Evolutionary conservation across 768 basidiomycete genomes (phyloP).

Genomic region (Pleurotus citrinopileatus): DNA sequence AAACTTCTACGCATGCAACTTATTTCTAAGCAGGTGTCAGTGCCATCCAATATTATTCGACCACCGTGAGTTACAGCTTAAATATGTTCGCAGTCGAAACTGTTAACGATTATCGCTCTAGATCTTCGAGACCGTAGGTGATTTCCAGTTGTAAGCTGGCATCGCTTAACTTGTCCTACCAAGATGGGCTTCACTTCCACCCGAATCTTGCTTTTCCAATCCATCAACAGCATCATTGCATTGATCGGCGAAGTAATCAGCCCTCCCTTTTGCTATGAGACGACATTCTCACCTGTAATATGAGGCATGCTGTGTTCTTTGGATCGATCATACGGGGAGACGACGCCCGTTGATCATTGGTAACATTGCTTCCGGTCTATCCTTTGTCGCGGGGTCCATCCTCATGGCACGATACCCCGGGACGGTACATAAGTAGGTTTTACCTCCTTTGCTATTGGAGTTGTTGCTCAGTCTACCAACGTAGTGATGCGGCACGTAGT

Average conservation of each 20-base stretch:
- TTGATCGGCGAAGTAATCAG: constrained; percentile 48
- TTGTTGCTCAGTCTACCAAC: not conserved
- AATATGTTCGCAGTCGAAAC: not conserved
- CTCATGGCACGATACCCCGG: constrained; percentile 43
- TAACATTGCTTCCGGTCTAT: constrained; percentile 37
- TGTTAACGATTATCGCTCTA: constrained; percentile 11
- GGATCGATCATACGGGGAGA: constrained; percentile 40
- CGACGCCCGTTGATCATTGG: constrained; percentile 39
- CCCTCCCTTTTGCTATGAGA: not conserved
- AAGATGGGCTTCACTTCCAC: constrained; percentile 42
- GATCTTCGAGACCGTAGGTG: constrained; percentile 33
- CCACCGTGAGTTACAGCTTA: constrained; percentile 25
- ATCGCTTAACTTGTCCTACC: not conserved
- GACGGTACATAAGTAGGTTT: constrained; percentile 37
- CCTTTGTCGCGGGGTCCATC: constrained; percentile 41
- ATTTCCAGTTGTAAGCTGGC: constrained; percentile 9
- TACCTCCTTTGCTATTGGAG: not conserved
- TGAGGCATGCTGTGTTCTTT: constrained; percentile 38
- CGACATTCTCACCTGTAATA: not conserved
- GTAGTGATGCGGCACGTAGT: constrained; percentile 33
- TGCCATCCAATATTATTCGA: constrained; percentile 54
- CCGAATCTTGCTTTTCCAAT: constrained; percentile 48
- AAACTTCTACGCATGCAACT: not conserved
- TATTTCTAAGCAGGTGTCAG: constrained; percentile 31
- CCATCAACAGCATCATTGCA: constrained; percentile 52